Base-by-base conservation (phyloP, 1,284 basidiomycete species). In the Porodaedalea pini region DNA sequence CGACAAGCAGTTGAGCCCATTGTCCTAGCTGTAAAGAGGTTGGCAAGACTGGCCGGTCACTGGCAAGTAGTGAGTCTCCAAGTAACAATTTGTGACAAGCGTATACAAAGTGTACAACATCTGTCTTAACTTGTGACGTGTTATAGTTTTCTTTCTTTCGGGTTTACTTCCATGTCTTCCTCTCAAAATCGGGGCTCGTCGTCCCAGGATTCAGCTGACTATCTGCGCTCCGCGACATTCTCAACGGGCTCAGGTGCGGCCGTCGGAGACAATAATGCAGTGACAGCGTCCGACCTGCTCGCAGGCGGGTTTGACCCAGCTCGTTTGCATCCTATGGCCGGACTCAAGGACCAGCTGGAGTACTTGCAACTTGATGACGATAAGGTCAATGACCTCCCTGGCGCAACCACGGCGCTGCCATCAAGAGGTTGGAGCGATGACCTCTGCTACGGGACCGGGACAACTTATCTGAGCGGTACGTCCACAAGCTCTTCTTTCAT, bases 341-440 rank as follows among this genome's bases (percentile, higher is more conserved):
- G 87, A 54, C 77, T 97, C 60, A 86, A 90, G 63, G 89, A 90
- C 72, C 89, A 92, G 75, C 77, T 97, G 65, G 94, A 97, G 75
- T 95, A 96, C 75, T 78, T 98, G 60, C 79, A 91, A 67, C 79
- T 98, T 62, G 92, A 98, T 66, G 92, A 98, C 75, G 91, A 95
- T 77, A 93, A 96, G 78, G 85, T 89, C 68, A 90, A 78, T 73
- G 85, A 92, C 59, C 76, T 95, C 65, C 89, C 91, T 70, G 92
- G 94, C 60, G 82, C 90, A 68, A 82, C 81, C 67, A 90, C 91
- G 62, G 90, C 93, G 61, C 82, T 96, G 65, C 92, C 94, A 66
- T 92, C 90, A 70, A 81, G 97, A 73, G 96, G 97, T 59, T 99
- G 94, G 95, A 93, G 93, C 74, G 97, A 99, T 78, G 97, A 99